Percentiles rank a stretch among this genome's conserved stretches.
phyloP scores from a whole-genome alignment of 129 eudicot species.

The Flaveria linearis region DNA sequence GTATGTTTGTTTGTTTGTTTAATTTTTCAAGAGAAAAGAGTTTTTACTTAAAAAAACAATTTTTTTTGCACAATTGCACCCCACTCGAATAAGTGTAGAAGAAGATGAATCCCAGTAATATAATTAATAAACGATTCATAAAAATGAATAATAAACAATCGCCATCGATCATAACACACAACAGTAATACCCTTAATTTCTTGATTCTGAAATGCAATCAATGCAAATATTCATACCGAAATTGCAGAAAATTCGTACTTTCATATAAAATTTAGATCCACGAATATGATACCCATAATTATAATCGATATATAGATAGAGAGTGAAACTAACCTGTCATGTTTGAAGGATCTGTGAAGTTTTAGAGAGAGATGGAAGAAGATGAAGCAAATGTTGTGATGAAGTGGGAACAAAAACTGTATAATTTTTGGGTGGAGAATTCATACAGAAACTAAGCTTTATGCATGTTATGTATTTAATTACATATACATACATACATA shows the following conservation, averaged over 20 bases:
- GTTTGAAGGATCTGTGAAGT: constrained; percentile 26
- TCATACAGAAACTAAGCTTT: constrained; percentile 1
- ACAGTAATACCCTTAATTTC: background rate
- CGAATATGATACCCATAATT: background rate
- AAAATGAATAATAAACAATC: background rate
- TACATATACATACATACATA: too few species aligned
- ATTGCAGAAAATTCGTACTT: constrained; percentile 19
- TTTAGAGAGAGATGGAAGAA: background rate
- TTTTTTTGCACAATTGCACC: too few species aligned
- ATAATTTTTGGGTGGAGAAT: constrained; percentile 11
- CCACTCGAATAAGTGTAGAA: too few species aligned
- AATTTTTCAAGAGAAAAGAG: background rate
- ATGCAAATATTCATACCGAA: constrained; percentile 3
- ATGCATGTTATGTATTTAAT: constrained; percentile 5
- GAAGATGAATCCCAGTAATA: background rate
- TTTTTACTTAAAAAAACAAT: too few species aligned
- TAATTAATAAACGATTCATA: background rate
- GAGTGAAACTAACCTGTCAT: constrained; percentile 30
- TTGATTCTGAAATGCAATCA: constrained; percentile 13
- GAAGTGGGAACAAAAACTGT: constrained; percentile 24
- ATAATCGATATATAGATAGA: background rate
- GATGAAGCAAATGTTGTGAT: constrained; percentile 19
- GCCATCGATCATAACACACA: constrained; percentile 4
- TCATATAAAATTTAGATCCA: constrained; percentile 10
- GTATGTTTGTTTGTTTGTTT: too few species aligned